Evolutionary conservation across 2,329 filamentous ascomycete genomes (phyloP), one percentile per base, ranked within the genome.

Genomic region (Talaromyces sp.): DNA sequence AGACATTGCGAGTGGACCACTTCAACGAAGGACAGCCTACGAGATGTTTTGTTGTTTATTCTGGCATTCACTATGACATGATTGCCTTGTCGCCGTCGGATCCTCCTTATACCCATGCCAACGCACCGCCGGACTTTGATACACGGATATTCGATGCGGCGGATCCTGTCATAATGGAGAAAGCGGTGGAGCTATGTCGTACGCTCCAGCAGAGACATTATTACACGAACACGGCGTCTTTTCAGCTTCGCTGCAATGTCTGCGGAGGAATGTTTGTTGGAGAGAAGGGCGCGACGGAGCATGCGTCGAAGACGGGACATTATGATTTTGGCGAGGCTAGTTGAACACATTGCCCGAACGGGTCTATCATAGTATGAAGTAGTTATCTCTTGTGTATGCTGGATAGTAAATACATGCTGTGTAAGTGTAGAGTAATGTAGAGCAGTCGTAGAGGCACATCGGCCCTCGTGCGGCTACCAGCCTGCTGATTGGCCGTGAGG

Each of bases 1-100:
- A 89, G 71, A 85, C 87, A 45, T 76, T 88, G 13, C 79, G 87
- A 13, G 82, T 92, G 6, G 89, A 92, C 71, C 85, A 85, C 5
- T 96, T 94, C 78, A 96, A 96, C 69, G 91, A 95, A 73, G 87
- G 87, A 0, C 85, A 86, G 62, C 76, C 81, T 39, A 85, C 84
- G 47, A 84, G 92, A 7, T 93, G 91, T 72, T 87, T 97, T 31
- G 81, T 97, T 27, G 88, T 97, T 0, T 97, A 97, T 78, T 94
- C 90, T 0, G 93, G 93, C 2, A 95, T 97, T 60, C 93, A 97
- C 76, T 97, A 97, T 78, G 94, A 97, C 77, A 89, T 91, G 7
- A 89, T 97, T 66, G 92, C 91, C 0, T 87, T 96, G 69, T 88
- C 87, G 19, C 87, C 85, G 45, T 87, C 82, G 24, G 84, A 83